These are phyloP conservation scores for Pouteria glomerata DNA, from an alignment of 148 eudicot species.

Conservation along the genomic window DNA sequence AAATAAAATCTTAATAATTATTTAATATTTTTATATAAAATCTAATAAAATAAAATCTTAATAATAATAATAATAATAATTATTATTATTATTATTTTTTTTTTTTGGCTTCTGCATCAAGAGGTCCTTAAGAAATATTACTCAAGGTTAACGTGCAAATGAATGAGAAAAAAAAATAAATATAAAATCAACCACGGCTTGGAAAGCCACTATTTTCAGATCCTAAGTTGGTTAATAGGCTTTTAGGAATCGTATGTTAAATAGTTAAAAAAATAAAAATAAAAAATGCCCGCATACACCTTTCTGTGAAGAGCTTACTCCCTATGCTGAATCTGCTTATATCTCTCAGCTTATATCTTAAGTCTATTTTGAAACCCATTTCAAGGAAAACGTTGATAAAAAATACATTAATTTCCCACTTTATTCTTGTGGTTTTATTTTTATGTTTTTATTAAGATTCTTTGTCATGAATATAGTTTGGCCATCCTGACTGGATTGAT, in stretches of 20 bases:
- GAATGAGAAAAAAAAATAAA: neutral
- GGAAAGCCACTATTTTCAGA: neutral
- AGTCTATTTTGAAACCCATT: slow-evolving; percentile 9
- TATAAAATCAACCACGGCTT: neutral
- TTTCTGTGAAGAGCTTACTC: neutral
- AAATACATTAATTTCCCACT: neutral
- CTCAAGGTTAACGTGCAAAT: neutral
- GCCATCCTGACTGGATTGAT: slow-evolving; percentile 99
- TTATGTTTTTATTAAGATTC: slow-evolving; percentile 8
- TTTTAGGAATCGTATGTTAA: neutral
- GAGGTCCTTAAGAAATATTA: neutral
- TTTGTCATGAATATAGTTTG: slow-evolving; percentile 55
- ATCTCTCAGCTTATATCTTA: too few species aligned
- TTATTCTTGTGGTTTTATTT: neutral
- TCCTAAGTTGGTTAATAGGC: neutral
- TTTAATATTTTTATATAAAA: too few species aligned
- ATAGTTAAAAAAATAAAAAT: too few species aligned
- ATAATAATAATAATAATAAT: too few species aligned
- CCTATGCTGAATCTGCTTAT: neutral
- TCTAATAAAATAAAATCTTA: too few species aligned
- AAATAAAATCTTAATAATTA: too few species aligned
- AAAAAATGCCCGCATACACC: neutral
- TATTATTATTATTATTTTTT: too few species aligned
- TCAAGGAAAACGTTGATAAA: neutral
- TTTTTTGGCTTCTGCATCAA: too few species aligned